Evolutionary conservation across 2,329 filamentous ascomycete genomes (phyloP).

Genomic region (Cladosporium sp.): DNA sequence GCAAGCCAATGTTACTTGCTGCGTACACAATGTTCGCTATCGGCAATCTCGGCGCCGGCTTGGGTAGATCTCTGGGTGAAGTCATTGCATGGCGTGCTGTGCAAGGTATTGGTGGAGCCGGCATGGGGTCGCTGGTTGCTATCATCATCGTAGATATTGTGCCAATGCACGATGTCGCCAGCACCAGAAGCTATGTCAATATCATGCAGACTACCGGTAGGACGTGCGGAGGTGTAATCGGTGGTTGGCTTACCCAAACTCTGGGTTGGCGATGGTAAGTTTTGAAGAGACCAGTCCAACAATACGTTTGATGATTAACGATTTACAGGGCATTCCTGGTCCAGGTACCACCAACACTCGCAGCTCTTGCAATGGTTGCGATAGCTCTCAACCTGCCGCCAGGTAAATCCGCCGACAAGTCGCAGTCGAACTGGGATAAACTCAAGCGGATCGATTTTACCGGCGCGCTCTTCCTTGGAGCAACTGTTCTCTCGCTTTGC

Average conservation of each 20-base stretch:
- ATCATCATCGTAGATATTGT: constrained; percentile 40
- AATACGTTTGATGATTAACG: background rate
- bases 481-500: constrained; percentile 42
- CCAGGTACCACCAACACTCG: constrained; percentile 52
- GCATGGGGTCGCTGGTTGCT: constrained; percentile 41
- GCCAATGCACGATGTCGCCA: constrained; percentile 27
- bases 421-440: constrained; percentile 29
- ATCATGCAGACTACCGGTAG: constrained; percentile 48
- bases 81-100: constrained; percentile 40
- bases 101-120: constrained; percentile 45
- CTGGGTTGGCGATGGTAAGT: constrained; percentile 63
- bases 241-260: constrained; percentile 58
- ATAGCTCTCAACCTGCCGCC: constrained; percentile 22
- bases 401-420: constrained; percentile 15
- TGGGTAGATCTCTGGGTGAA: constrained; percentile 39
- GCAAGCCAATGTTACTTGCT: constrained; percentile 36
- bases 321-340: constrained; percentile 50
- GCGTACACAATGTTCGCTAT: constrained; percentile 40
- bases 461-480: constrained; percentile 47
- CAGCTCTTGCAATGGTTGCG: constrained; percentile 48
- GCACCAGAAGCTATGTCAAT: constrained; percentile 50
- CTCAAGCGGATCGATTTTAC: constrained; percentile 57
- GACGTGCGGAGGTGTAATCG: constrained; percentile 52
- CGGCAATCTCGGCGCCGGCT: constrained; percentile 38
- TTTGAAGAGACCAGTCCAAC: background rate